Base-by-base conservation (phyloP, 371 early-diverging fungal genomes). In the Blakeslea trispora region DNA sequence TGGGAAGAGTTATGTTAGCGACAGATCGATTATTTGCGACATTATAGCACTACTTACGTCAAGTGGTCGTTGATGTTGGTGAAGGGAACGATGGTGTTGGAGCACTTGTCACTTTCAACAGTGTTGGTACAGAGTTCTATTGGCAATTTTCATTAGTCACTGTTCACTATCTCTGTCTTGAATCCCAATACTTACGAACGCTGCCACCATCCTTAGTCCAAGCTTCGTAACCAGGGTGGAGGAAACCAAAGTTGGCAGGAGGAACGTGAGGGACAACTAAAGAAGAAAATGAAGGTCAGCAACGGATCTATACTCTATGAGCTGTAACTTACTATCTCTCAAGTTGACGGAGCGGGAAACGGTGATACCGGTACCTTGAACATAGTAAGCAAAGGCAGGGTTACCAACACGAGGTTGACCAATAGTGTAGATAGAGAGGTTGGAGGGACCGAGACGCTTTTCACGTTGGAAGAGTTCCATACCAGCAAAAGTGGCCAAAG, bases 381-480 rank as follows among this genome's bases (percentile, higher is more conserved):
- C 53, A 43, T 70, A 61, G 19, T 57, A 43, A 5, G 75, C 83
- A 64, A 79, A 84, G 8, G 43, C 64, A 13, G 62, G 40, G 48
- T 82, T 74, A 21, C 84, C 84, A 19, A 75, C 57, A 15, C 83
- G 75, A 43, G 83, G 84, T 63, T 69, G 63, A 17, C 83, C 82
- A 23, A 45, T 43, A 24, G 67, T 63, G 17, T 51, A 59, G 11
- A 63, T 58, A 21, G 21, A 39, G 45, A 67, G 28, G 11, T 63
- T 67, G 0, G 40, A 46, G 14, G 39, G 28, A 22, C 40, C 21
- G 3, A 63, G 21, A 37, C 67, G 46, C 3, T 32, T 5, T 15
- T 67, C 65, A 35, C 65, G 63, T 24, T 55, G 53, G 23, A 58
- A 62, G 14, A 67, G 50, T 46, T 67, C 67, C 42, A 67, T 49